A percentile compares a stretch with the other conserved stretches of the same genome.
phyloP scores from a whole-genome alignment of 164 flowering plant species.

The Aristolochia fimbriata region DNA sequence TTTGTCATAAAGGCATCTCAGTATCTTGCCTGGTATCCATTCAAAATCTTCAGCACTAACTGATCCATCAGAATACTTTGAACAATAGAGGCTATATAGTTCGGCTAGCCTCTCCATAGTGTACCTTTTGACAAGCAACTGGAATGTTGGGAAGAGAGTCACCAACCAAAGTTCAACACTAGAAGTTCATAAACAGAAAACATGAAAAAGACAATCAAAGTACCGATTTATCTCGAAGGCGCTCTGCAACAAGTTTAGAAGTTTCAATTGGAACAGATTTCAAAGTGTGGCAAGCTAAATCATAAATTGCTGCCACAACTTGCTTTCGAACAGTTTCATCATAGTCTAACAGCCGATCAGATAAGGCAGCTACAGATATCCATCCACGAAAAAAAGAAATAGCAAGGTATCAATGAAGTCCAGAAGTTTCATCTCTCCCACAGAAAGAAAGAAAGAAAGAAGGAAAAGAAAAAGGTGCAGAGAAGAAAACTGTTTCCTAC shows the following conservation, averaged over 20 bases:
- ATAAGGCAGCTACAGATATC: constrained; percentile 51
- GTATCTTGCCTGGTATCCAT: constrained; percentile 92
- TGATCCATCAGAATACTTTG: constrained; percentile 31
- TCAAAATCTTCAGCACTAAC: constrained; percentile 37
- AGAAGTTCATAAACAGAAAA: background rate
- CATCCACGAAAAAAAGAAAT: constrained; percentile 14
- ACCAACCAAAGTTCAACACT: background rate
- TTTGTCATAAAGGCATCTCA: constrained; percentile 87
- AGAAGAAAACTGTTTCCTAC: constrained; percentile 28
- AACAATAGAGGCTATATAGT: constrained; percentile 49
- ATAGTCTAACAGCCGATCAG: constrained; percentile 87
- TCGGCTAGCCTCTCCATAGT: constrained; percentile 93
- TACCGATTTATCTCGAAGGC: constrained; percentile 97
- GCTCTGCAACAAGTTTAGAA: constrained; percentile 71
- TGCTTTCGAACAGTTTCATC: constrained; percentile 91
- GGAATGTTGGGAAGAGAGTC: constrained; percentile 16
- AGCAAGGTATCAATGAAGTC: constrained; percentile 10
- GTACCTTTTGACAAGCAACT: constrained; percentile 77
- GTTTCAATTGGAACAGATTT: constrained; percentile 62
- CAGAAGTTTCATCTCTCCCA: background rate
- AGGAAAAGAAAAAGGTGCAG: background rate
- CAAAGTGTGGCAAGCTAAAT: constrained; percentile 47
- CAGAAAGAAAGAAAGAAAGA: background rate
- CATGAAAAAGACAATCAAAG: background rate
- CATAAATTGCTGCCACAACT: constrained; percentile 82